Evolutionary conservation across 495 filamentous ascomycete species (phyloP).

Genomic region (Hypoxylon trugodes): DNA sequence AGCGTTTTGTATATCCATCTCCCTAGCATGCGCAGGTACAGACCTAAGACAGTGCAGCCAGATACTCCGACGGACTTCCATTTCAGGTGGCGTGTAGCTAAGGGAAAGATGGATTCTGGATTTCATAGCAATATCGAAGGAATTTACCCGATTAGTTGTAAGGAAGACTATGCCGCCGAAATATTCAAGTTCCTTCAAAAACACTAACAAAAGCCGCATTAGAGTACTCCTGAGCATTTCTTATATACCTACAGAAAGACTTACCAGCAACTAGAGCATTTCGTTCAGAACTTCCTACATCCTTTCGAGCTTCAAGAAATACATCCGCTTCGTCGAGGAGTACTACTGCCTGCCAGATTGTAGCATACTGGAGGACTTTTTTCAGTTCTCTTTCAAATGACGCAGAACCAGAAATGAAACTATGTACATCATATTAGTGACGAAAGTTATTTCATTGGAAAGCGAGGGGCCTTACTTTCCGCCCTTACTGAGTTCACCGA

Average conservation of each 20-base stretch:
- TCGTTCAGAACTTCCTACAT: constrained; percentile 47
- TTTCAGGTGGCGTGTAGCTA: constrained; percentile 42
- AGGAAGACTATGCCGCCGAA: constrained; percentile 57
- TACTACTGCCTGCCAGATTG: constrained; percentile 58
- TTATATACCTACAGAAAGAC: neutral
- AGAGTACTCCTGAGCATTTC: constrained; percentile 51
- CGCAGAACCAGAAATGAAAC: constrained; percentile 26
- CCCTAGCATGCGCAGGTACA: constrained; percentile 20
- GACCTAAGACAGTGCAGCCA: constrained; percentile 41
- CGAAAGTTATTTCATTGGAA: neutral
- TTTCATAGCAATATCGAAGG: constrained; percentile 66
- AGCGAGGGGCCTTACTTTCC: constrained; percentile 14
- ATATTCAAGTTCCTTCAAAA: constrained; percentile 57
- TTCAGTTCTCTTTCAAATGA: constrained; percentile 75
- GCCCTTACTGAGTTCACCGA: constrained; percentile 38
- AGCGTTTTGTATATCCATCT: constrained; percentile 35
- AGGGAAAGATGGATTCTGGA: constrained; percentile 58
- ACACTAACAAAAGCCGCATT: constrained; percentile 67
- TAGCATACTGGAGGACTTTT: constrained; percentile 77
- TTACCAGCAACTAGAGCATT: constrained; percentile 55
- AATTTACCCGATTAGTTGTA: constrained; percentile 60
- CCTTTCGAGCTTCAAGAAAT: constrained; percentile 53
- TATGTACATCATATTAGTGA: constrained; percentile 47
- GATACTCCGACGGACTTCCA: constrained; percentile 41
- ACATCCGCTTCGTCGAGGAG: constrained; percentile 61